phyloP scores from a whole-genome alignment of 129 eudicot genomes.

The Flaveria bidentis region DNA sequence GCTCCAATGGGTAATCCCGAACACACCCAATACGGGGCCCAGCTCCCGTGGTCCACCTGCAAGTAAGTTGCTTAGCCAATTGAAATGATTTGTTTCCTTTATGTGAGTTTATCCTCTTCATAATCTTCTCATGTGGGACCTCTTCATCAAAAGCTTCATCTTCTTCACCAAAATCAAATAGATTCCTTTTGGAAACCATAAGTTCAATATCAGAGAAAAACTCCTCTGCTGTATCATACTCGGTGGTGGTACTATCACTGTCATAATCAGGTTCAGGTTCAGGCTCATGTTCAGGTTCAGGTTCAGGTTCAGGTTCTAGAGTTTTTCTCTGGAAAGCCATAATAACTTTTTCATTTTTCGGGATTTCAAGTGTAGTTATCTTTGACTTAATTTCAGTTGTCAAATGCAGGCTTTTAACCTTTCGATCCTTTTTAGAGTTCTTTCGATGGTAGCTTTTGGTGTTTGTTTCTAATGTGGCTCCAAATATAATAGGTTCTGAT shows the following conservation, averaged over 20 bases:
- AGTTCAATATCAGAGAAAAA: slow-evolving; percentile 50
- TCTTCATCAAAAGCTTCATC: slow-evolving; percentile 46
- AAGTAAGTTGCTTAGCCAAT: slow-evolving; percentile 58
- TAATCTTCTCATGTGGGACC: slow-evolving; percentile 58
- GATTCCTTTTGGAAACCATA: slow-evolving; percentile 53
- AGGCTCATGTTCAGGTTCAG: slow-evolving; percentile 3
- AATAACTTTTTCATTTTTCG: slow-evolving; percentile 44
- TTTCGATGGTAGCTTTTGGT: slow-evolving; percentile 28
- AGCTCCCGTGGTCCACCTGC: slow-evolving; percentile 82
- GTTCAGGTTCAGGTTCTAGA: slow-evolving; percentile 19
- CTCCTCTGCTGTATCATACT: slow-evolving; percentile 73
- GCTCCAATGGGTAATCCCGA: slow-evolving; percentile 77
- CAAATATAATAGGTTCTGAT: slow-evolving; percentile 48
- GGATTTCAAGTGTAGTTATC: slow-evolving; percentile 55
- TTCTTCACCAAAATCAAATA: slow-evolving; percentile 64
- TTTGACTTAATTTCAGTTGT: slow-evolving; percentile 40
- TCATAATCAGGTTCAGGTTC: slow-evolving; percentile 24
- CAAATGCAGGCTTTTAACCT: slow-evolving; percentile 27
- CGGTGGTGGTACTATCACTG: slow-evolving; percentile 32
- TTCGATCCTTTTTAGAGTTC: slow-evolving; percentile 36
- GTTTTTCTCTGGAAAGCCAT: slow-evolving; percentile 51
- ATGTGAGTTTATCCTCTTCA: slow-evolving; percentile 65
- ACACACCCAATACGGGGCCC: slow-evolving; percentile 87
- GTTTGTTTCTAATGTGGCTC: slow-evolving; percentile 29
- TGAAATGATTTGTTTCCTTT: slow-evolving; percentile 62